A percentile compares a stretch with the other conserved stretches of the same genome.
phyloP scores from a whole-genome alignment of 257 asterid genomes.

The Solanum bulbocastanum region DNA sequence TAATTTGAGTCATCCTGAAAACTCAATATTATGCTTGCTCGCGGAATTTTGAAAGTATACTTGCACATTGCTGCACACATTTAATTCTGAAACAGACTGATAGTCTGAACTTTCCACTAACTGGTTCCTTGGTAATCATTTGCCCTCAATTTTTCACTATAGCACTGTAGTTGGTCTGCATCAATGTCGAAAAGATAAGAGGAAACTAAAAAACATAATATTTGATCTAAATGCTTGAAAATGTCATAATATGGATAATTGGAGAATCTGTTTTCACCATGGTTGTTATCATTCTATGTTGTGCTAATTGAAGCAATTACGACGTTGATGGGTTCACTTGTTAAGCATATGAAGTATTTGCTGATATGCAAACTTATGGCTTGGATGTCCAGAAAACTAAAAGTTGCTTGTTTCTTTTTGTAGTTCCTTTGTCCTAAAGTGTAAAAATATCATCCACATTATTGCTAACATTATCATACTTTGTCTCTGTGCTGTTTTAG shows the following conservation, averaged over 20 bases:
- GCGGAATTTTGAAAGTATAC: neutral
- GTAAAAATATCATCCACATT: neutral
- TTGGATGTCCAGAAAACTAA: neutral
- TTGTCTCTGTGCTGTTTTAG: conserved; percentile 24
- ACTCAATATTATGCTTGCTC: neutral
- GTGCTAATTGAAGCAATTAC: neutral
- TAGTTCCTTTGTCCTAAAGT: neutral
- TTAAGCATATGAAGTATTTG: neutral
- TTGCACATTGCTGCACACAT: neutral
- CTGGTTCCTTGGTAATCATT: neutral
- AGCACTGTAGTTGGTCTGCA: neutral
- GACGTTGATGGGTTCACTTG: neutral
- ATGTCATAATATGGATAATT: neutral
- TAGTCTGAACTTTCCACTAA: neutral
- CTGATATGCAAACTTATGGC: neutral
- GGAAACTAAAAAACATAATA: neutral
- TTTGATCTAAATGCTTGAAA: neutral
- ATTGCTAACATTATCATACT: neutral
- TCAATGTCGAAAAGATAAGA: neutral
- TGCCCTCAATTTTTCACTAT: neutral
- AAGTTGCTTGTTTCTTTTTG: neutral
- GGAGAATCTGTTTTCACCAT: neutral
- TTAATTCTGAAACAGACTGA: neutral
- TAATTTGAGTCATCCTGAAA: neutral
- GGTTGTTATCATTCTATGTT: neutral